phyloP scores from a whole-genome alignment of 2,329 filamentous ascomycete genomes.

The Penicillium frequentans region DNA sequence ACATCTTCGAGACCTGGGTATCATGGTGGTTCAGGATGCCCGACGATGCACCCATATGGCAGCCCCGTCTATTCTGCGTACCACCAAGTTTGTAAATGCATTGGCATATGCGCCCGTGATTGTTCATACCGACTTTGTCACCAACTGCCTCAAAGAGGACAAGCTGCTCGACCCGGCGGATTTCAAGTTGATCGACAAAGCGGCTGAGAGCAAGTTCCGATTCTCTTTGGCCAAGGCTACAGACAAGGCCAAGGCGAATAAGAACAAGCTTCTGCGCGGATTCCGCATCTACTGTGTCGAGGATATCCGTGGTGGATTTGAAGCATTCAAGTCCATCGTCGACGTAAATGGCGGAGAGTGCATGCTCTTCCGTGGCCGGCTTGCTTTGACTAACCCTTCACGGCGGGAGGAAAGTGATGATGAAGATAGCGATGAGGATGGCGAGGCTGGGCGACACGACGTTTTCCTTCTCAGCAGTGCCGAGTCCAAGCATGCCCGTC shows the following conservation, averaged over 20 bases:
- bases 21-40: constrained; percentile 75
- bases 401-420: constrained; percentile 48
- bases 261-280: constrained; percentile 70
- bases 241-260: constrained; percentile 70
- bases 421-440: constrained; percentile 54
- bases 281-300: constrained; percentile 83
- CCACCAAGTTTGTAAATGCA: constrained; percentile 88
- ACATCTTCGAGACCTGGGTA: constrained; percentile 79
- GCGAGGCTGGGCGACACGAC: constrained; percentile 63
- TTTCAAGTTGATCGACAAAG: constrained; percentile 69
- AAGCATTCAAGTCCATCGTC: constrained; percentile 83
- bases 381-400: constrained; percentile 66
- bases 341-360: constrained; percentile 86
- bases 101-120: constrained; percentile 78
- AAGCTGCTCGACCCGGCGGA: constrained; percentile 64
- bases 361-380: constrained; percentile 71
- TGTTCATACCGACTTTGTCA: constrained; percentile 75
- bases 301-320: constrained; percentile 74
- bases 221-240: constrained; percentile 70
- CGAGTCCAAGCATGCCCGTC: constrained; percentile 63
- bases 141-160: constrained; percentile 69
- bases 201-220: constrained; percentile 69
- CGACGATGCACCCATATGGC: constrained; percentile 80
- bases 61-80: constrained; percentile 82
- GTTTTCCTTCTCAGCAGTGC: constrained; percentile 80